Conservation (phyloP, 768 basidiomycete genomes). For the Panaeolus cyanescens region DNA sequence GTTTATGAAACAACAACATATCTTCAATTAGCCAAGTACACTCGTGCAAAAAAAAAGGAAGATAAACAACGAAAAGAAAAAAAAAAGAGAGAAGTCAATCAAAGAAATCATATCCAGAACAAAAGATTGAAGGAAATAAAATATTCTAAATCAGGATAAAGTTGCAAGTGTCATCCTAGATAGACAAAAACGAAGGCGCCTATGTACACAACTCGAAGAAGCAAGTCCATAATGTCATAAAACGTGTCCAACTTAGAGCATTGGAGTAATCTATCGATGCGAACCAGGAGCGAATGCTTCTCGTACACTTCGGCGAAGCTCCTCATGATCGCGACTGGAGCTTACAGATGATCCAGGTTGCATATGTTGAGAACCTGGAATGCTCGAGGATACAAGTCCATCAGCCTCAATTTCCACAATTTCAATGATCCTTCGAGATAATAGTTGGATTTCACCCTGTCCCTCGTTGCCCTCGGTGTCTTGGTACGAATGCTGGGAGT, state of each 20-base stretch:
- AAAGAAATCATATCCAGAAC: constrained; percentile 4
- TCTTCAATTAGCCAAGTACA: not conserved
- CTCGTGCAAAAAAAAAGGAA: constrained; percentile 12
- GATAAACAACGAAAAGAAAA: not conserved
- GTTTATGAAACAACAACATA: constrained; percentile 8
- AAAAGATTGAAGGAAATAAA: constrained; percentile 15
- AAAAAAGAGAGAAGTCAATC: not conserved
- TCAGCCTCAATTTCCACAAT: constrained; percentile 79
- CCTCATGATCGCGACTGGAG: constrained; percentile 73
- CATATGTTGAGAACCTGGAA: constrained; percentile 58
- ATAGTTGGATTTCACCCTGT: constrained; percentile 86
- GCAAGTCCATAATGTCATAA: constrained; percentile 12
- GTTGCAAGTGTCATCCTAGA: not conserved
- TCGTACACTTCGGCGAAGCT: constrained; percentile 77
- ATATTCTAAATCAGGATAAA: constrained; percentile 11
- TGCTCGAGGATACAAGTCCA: constrained; percentile 58
- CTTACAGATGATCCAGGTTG: constrained; percentile 71
- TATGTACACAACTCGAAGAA: not conserved
- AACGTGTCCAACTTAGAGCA: constrained; percentile 13
- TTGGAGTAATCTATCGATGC: constrained; percentile 40
- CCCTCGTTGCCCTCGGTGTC: constrained; percentile 87
- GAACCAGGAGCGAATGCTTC: constrained; percentile 78
- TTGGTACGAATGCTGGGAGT: constrained; percentile 74
- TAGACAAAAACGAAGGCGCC: not conserved
- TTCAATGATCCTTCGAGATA: constrained; percentile 84